A percentile compares a stretch with the other conserved stretches of the same genome.
phyloP scores from a whole-genome alignment of 1,284 basidiomycete species.

The Ceratobasidium sp. region DNA sequence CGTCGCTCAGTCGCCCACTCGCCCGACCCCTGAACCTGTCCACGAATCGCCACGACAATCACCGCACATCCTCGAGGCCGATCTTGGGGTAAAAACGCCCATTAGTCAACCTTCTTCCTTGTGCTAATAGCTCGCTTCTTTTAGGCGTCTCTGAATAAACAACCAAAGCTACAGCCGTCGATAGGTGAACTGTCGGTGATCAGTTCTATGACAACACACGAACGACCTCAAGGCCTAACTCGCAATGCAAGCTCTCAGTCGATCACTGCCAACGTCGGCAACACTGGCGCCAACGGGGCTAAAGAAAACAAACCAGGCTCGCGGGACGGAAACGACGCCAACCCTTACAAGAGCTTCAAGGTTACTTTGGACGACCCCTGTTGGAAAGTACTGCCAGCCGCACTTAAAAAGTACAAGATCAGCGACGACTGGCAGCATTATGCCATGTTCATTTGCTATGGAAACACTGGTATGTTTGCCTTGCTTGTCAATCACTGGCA shows the following conservation, averaged over 20 bases:
- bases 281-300: constrained; percentile 18
- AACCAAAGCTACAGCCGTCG: constrained; percentile 42
- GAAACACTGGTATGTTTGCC: constrained; percentile 76
- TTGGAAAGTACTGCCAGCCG: constrained; percentile 97
- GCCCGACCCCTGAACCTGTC: constrained; percentile 63
- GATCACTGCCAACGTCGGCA: constrained; percentile 30
- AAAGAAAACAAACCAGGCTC: constrained; percentile 37
- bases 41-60: constrained; percentile 80
- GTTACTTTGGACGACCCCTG: constrained; percentile 96
- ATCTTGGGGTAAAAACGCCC: constrained; percentile 58
- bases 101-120: neutral
- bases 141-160: constrained; percentile 24
- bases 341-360: constrained; percentile 83
- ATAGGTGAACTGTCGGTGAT: constrained; percentile 33
- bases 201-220: neutral
- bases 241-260: constrained; percentile 45
- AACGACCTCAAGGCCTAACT: constrained; percentile 39
- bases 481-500: constrained; percentile 17
- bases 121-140: neutral
- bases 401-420: constrained; percentile 98
- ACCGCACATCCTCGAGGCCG: constrained; percentile 79
- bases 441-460: constrained; percentile 99
- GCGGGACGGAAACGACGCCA: constrained; percentile 52
- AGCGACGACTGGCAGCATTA: constrained; percentile 99
- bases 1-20: constrained; percentile 80